Percentiles rank a stretch among this genome's conserved stretches.
Conservation (phyloP, 768 basidiomycete species). For the Antrodiella citrinella region DNA sequence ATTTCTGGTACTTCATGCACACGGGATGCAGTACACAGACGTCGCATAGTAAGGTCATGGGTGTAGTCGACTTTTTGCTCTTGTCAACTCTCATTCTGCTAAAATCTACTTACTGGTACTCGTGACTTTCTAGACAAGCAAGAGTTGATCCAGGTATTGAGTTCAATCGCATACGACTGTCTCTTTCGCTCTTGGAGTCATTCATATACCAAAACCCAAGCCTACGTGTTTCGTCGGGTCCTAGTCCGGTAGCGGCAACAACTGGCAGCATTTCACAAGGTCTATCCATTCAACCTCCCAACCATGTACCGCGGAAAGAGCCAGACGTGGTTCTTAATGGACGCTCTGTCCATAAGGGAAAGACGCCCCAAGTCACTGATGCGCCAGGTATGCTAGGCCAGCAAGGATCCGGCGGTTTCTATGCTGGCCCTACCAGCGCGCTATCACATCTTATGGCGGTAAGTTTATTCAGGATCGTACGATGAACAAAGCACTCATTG, state of each 20-base stretch:
- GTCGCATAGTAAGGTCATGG: too few relatives aligned
- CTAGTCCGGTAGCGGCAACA: constrained; percentile 20
- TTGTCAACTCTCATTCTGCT: background rate
- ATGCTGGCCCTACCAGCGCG: constrained; percentile 73
- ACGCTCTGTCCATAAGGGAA: background rate
- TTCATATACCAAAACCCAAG: constrained; percentile 36
- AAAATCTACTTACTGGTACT: constrained; percentile 6
- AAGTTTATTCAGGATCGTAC: too few relatives aligned
- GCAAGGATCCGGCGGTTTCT: constrained; percentile 60
- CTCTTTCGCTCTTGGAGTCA: constrained; percentile 57
- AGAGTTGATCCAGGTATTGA: constrained; percentile 55
- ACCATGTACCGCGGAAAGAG: background rate
- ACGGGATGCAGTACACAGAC: too few relatives aligned
- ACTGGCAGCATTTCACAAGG: constrained; percentile 47
- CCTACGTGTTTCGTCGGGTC: constrained; percentile 9
- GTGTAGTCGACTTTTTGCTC: too few relatives aligned
- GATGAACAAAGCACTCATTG: constrained; percentile 28
- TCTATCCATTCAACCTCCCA: background rate
- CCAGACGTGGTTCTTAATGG: background rate
- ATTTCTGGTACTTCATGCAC: too few relatives aligned
- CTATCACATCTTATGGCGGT: constrained; percentile 64
- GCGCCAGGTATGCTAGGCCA: constrained; percentile 62
- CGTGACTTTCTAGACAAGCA: constrained; percentile 20
- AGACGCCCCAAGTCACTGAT: constrained; percentile 6
- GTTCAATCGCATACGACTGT: constrained; percentile 60